These are phyloP conservation scores for Thielaviopsis musarum DNA, from an alignment of 2,329 filamentous ascomycete genomes.

Conservation along the genomic window DNA sequence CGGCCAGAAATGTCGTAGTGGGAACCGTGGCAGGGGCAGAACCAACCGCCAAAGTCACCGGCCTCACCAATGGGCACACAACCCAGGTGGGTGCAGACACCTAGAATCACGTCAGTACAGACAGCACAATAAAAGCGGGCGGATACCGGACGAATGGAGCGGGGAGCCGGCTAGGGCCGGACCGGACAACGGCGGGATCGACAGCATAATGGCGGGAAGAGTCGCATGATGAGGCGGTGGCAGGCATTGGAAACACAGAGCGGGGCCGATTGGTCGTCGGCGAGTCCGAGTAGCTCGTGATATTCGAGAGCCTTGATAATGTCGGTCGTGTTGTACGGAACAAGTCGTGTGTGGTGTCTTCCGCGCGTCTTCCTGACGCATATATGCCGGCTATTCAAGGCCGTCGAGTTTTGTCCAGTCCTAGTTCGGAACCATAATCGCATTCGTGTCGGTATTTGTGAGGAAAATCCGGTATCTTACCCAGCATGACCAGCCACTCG, in stretches of 20 bases:
- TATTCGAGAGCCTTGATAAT: background rate
- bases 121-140: background rate
- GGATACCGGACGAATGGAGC: background rate
- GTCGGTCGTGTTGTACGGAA: background rate
- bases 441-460: background rate
- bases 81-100: slow-evolving; percentile 97
- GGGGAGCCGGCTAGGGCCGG: background rate
- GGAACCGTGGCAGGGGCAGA: slow-evolving; percentile 99
- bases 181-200: background rate
- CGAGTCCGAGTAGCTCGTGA: background rate
- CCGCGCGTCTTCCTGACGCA: background rate
- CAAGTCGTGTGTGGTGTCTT: background rate
- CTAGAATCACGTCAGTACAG: slow-evolving; percentile 25
- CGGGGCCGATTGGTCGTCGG: background rate
- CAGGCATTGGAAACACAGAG: background rate
- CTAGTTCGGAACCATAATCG: background rate
- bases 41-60: slow-evolving; percentile 96
- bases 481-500: slow-evolving; percentile 98
- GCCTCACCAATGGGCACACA: slow-evolving; percentile 99
- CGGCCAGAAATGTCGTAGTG: slow-evolving; percentile 99
- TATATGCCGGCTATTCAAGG: background rate
- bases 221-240: background rate
- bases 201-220: background rate
- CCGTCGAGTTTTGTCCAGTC: background rate
- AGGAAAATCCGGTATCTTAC: slow-evolving; percentile 30